phyloP scores from a whole-genome alignment of 768 basidiomycete species.

The Suillus plorans region DNA sequence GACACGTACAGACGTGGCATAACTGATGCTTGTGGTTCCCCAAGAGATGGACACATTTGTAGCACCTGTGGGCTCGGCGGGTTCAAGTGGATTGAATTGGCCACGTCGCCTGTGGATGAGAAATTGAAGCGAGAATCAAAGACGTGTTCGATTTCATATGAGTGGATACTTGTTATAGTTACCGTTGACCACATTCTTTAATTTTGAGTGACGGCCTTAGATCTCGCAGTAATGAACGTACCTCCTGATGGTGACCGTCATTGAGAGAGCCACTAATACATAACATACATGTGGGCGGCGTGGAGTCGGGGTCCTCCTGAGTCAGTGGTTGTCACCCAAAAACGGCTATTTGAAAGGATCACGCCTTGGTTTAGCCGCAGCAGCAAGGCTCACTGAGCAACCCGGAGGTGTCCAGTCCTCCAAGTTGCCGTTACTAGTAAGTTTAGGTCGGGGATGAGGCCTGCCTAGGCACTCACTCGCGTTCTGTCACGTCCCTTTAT shows the following conservation, averaged over 20 bases:
- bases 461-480: conserved; percentile 19
- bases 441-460: background rate
- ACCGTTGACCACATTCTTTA: background rate
- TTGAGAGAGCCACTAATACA: background rate
- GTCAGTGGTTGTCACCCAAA: background rate
- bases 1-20: background rate
- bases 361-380: too few relatives aligned
- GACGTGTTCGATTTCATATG: background rate
- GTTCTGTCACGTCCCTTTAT: conserved; percentile 8
- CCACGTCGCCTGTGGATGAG: background rate
- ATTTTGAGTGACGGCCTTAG: background rate
- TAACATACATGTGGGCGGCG: background rate
- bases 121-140: background rate
- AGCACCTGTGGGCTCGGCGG: background rate
- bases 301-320: too few relatives aligned
- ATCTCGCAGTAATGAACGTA: background rate
- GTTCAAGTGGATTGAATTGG: background rate
- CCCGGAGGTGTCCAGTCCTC: background rate
- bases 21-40: background rate
- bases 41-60: background rate
- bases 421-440: conserved; percentile 5
- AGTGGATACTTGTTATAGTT: background rate
- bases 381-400: too few relatives aligned
- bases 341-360: background rate
- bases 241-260: too few relatives aligned